Evolutionary conservation across 257 asterid genomes (phyloP).

Genomic region (Solanum etuberosum): DNA sequence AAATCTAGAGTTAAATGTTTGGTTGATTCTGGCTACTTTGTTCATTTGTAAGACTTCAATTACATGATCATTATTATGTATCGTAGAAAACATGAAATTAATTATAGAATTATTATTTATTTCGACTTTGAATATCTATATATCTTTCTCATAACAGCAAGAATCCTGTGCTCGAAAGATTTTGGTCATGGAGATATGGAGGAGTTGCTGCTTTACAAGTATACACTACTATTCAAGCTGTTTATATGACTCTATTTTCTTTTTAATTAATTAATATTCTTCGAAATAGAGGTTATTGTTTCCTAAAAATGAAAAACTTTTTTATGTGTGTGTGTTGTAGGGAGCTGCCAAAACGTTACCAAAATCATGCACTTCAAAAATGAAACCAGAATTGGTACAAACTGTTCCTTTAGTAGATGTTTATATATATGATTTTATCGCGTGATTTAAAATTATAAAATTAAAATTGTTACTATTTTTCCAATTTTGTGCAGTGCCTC

Average conservation of each 20-base stretch:
- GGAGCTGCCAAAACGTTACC: neutral
- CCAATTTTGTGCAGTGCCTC: neutral
- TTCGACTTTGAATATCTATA: neutral
- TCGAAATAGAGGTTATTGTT: neutral
- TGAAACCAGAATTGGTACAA: neutral
- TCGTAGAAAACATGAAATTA: neutral
- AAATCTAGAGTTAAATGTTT: neutral
- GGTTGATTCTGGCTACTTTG: neutral
- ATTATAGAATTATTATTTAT: neutral
- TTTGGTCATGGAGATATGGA: neutral
- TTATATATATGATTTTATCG: neutral
- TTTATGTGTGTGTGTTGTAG: neutral
- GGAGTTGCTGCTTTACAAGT: neutral
- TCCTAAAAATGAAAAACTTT: neutral
- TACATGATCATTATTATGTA: neutral
- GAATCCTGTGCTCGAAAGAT: neutral
- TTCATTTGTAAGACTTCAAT: neutral
- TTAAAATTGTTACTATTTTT: neutral
- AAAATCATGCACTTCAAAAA: neutral
- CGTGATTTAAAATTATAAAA: neutral
- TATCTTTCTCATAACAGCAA: neutral
- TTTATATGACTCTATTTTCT: neutral
- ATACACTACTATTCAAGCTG: accelerated
- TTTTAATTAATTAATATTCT: neutral
- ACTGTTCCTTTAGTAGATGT: neutral